Percentiles rank a stretch among this genome's conserved stretches.
These are phyloP conservation scores for Saccharomyces hybrid DNA, from an alignment of 1,139 yeast species.

Conservation along the genomic window DNA sequence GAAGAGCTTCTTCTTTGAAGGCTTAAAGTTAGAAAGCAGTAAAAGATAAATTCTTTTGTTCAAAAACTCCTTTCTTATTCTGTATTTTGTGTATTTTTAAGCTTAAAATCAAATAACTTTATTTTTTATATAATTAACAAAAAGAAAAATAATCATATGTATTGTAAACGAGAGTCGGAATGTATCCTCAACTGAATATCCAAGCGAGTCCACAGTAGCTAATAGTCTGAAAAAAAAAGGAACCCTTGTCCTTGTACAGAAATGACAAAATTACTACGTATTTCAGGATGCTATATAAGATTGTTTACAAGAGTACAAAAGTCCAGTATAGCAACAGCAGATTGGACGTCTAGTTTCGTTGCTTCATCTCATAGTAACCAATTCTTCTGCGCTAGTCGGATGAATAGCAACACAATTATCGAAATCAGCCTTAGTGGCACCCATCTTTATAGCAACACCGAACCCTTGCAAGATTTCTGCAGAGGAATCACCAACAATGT, in stretches of 20 bases:
- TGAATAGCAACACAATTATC: constrained; percentile 96
- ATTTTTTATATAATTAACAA: not conserved
- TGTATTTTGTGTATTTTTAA: not conserved
- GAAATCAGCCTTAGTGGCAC: constrained; percentile 92
- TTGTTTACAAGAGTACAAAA: not conserved
- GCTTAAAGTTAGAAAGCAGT: constrained; percentile 40
- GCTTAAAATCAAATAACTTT: not conserved
- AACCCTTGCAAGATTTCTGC: constrained; percentile 95
- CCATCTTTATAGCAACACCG: constrained; percentile 96
- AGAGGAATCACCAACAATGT: constrained; percentile 81
- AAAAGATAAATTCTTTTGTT: not conserved
- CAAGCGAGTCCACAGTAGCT: too few relatives aligned
- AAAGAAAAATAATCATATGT: not conserved
- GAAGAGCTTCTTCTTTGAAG: constrained; percentile 98
- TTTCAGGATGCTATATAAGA: not conserved
- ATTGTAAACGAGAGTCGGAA: not conserved
- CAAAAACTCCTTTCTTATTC: not conserved
- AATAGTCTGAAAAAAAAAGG: not conserved
- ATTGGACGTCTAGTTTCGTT: not conserved
- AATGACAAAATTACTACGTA: not conserved
- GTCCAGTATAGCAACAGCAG: not conserved
- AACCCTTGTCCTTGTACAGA: not conserved
- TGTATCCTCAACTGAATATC: not conserved
- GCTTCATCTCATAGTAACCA: constrained; percentile 69
- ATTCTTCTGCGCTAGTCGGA: constrained; percentile 96